A percentile compares a stretch with the other conserved stretches of the same genome.
These are phyloP conservation scores for Ogataea nitratoaversa DNA, from an alignment of 805 yeast species.

Conservation along the genomic window DNA sequence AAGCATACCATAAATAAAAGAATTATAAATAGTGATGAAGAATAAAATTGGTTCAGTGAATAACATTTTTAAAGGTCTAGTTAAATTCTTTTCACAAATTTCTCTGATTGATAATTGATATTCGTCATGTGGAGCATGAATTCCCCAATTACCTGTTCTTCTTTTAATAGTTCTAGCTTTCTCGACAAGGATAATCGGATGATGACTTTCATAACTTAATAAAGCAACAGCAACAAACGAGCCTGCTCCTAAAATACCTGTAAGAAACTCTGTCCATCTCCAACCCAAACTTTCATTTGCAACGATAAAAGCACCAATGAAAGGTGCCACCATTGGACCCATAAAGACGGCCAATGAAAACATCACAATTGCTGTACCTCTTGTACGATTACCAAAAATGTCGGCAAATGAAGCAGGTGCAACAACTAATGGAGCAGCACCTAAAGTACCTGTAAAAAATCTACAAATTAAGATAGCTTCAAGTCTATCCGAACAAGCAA, in stretches of 20 bases:
- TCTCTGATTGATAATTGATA: conserved; percentile 52
- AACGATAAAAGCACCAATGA: conserved; percentile 68
- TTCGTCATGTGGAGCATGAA: conserved; percentile 73
- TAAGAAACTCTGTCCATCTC: conserved; percentile 78
- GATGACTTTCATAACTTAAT: conserved; percentile 66
- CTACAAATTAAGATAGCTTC: conserved; percentile 76
- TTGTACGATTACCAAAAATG: conserved; percentile 55
- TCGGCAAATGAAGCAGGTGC: conserved; percentile 88
- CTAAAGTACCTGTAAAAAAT: conserved; percentile 75
- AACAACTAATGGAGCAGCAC: conserved; percentile 82
- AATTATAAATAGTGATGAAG: conserved; percentile 64
- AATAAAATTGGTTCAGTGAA: conserved; percentile 67
- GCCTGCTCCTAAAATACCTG: conserved; percentile 55
- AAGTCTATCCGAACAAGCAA: conserved; percentile 72
- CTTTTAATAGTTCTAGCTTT: conserved; percentile 63
- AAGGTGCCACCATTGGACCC: conserved; percentile 83
- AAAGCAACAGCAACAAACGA: conserved; percentile 34
- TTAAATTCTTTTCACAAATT: conserved; percentile 55
- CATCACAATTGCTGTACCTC: conserved; percentile 74
- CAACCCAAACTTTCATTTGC: conserved; percentile 56
- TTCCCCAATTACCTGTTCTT: conserved; percentile 77
- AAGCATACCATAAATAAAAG: conserved; percentile 76
- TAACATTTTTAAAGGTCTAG: conserved; percentile 68
- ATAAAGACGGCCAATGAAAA: conserved; percentile 71
- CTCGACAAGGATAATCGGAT: conserved; percentile 56